Conservation (phyloP, 148 eudicot species). For the Rhododendron ovatum region DNA sequence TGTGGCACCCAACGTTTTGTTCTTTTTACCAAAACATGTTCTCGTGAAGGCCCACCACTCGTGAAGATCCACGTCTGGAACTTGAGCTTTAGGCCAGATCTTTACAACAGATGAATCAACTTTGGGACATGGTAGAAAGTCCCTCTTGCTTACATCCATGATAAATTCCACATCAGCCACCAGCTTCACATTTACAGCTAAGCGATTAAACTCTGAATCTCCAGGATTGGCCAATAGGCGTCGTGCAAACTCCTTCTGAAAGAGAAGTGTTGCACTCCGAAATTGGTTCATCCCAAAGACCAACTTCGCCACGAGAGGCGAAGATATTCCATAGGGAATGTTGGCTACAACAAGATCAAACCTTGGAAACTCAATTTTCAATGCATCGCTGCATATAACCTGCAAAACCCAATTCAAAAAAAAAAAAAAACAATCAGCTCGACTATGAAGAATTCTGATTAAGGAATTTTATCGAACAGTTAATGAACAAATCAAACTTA, state of each 20-base stretch:
- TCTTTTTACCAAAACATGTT: conserved; percentile 80
- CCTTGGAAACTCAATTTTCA: conserved; percentile 70
- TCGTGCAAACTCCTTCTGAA: conserved; percentile 92
- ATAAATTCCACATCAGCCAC: conserved; percentile 76
- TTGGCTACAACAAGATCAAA: conserved; percentile 95
- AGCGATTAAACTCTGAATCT: conserved; percentile 80
- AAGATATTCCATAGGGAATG: conserved; percentile 86
- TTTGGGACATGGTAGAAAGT: conserved; percentile 77
- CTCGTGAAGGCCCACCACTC: conserved; percentile 96
- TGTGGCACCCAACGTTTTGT: conserved; percentile 91
- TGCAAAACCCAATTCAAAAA: conserved; percentile 24
- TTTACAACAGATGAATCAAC: conserved; percentile 86
- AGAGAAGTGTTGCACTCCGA: conserved; percentile 77
- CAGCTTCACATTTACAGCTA: conserved; percentile 80
- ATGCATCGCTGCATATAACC: conserved; percentile 71
- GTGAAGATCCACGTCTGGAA: conserved; percentile 57
- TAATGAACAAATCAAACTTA: background rate
- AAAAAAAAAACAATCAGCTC: background rate
- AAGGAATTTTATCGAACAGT: conserved; percentile 35
- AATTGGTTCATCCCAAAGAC: conserved; percentile 51
- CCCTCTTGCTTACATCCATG: conserved; percentile 88
- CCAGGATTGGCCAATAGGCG: conserved; percentile 89
- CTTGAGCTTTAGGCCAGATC: conserved; percentile 55
- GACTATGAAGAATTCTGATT: background rate
- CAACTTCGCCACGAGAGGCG: conserved; percentile 83